These are phyloP conservation scores for Apiotrichum porosum DNA, from an alignment of 1,284 basidiomycete genomes.

Conservation along the genomic window DNA sequence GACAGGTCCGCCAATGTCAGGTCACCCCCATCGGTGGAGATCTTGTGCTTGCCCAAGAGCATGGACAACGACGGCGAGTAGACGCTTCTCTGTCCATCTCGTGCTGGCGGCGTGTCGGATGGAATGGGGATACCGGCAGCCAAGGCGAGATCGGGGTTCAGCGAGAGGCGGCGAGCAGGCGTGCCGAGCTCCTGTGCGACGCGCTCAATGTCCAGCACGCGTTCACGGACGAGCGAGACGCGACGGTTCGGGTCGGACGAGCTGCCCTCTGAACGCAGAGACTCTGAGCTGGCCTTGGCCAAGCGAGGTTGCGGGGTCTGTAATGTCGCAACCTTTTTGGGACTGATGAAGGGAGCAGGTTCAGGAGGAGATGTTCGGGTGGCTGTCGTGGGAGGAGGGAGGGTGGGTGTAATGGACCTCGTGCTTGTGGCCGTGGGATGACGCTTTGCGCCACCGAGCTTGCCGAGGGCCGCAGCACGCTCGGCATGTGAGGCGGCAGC, in stretches of 20 bases:
- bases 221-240: background rate
- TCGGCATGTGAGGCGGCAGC: background rate
- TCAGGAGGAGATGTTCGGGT: no score
- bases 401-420: no score
- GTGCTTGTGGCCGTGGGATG: no score
- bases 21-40: constrained; percentile 1
- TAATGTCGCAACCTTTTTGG: no score
- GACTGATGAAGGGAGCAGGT: no score
- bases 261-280: no score
- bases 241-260: background rate
- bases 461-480: no score
- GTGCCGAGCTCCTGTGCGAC: background rate
- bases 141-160: constrained; percentile 1
- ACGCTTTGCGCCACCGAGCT: background rate
- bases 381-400: no score
- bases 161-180: background rate
- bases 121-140: constrained; percentile 11
- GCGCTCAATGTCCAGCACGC: constrained; percentile 2
- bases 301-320: no score
- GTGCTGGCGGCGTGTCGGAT: background rate
- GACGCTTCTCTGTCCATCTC: background rate
- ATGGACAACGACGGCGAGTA: constrained; percentile 14
- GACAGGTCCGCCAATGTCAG: constrained; percentile 9
- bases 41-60: constrained; percentile 3
- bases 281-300: no score